A percentile compares a stretch with the other conserved stretches of the same genome.
phyloP scores from a whole-genome alignment of 2,329 filamentous ascomycete species.

The Boeremia lycopersici region DNA sequence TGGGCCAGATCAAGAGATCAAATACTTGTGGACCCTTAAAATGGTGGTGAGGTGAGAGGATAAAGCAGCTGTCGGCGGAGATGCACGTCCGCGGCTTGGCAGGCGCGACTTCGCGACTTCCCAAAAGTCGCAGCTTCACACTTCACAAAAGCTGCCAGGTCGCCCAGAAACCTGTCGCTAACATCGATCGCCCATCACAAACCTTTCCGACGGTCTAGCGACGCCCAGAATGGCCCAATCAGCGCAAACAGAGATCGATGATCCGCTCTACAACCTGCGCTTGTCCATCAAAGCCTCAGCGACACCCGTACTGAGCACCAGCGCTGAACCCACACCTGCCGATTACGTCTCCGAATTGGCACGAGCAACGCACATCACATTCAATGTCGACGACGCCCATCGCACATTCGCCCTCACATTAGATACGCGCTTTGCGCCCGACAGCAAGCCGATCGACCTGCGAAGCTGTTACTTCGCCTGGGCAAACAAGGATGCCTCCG shows the following conservation, averaged over 20 bases:
- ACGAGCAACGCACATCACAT: conserved; percentile 61
- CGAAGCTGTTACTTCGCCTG: conserved; percentile 97
- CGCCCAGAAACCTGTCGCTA: background rate
- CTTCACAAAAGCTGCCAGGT: conserved; percentile 1
- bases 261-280: conserved; percentile 83
- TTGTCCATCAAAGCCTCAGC: conserved; percentile 76
- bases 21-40: too few species aligned
- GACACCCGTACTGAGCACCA: conserved; percentile 75
- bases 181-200: background rate
- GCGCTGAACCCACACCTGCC: conserved; percentile 66
- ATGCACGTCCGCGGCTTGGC: conserved; percentile 13
- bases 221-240: conserved; percentile 18
- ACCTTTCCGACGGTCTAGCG: background rate
- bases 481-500: conserved; percentile 87
- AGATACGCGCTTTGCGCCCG: conserved; percentile 83
- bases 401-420: conserved; percentile 71
- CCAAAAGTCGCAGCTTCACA: conserved; percentile 10
- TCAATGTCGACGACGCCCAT: conserved; percentile 66
- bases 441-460: conserved; percentile 73
- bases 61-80: background rate
- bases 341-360: conserved; percentile 69
- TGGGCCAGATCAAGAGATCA: too few species aligned
- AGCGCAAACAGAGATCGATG: conserved; percentile 50
- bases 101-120: conserved; percentile 15
- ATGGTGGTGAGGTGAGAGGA: background rate